Conservation (phyloP, 2,329 filamentous ascomycete genomes). For the Monosporascus sp. region DNA sequence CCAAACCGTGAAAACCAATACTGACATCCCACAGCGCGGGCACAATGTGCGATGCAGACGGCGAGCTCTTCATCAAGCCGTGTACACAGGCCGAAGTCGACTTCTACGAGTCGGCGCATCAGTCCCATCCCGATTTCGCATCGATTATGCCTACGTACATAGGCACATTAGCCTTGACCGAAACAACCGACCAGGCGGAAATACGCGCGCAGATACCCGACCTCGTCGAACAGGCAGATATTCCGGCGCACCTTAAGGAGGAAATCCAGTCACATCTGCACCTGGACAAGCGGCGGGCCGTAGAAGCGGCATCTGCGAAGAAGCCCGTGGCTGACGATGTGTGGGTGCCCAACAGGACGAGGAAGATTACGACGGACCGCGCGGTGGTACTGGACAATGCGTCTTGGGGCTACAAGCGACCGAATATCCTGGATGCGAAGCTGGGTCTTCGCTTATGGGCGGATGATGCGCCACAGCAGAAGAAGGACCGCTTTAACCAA, state of each 20-base stretch:
- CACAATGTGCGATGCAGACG: constrained; percentile 77
- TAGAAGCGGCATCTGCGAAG: constrained; percentile 11
- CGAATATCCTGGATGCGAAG: constrained; percentile 92
- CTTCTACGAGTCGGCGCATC: constrained; percentile 74
- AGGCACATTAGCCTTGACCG: constrained; percentile 69
- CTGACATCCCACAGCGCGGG: constrained; percentile 61
- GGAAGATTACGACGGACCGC: constrained; percentile 67
- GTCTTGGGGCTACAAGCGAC: constrained; percentile 70
- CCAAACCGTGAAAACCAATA: constrained; percentile 6
- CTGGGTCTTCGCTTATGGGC: constrained; percentile 84
- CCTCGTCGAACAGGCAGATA: constrained; percentile 31
- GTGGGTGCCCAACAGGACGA: constrained; percentile 46
- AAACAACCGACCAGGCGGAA: constrained; percentile 40
- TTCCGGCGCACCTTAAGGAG: constrained; percentile 37
- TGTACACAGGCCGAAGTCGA: constrained; percentile 80
- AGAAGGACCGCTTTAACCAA: constrained; percentile 55
- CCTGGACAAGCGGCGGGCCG: constrained; percentile 9
- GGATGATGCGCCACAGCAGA: constrained; percentile 58
- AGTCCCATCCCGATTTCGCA: constrained; percentile 66
- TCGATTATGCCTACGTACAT: constrained; percentile 81
- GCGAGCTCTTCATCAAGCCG: constrained; percentile 88
- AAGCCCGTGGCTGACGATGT: constrained; percentile 16
- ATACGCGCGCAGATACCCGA: constrained; percentile 46
- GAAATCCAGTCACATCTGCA: constrained; percentile 34
- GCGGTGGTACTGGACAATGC: constrained; percentile 85